These are phyloP conservation scores for Bipolaris zeicola DNA, from an alignment of 2,329 filamentous ascomycete species.

Conservation along the genomic window DNA sequence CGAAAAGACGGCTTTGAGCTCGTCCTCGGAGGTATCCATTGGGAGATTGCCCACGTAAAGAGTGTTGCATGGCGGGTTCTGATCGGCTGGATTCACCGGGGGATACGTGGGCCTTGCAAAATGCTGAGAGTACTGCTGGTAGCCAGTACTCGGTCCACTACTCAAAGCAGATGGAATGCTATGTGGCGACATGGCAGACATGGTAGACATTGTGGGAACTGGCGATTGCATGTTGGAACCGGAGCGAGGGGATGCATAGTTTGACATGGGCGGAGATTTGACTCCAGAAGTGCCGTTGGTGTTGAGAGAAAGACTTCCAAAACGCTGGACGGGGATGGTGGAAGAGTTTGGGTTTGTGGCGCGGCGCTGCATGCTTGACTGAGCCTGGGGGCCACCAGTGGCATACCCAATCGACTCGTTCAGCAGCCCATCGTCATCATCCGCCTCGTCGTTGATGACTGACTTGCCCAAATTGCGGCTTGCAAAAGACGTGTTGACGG, in stretches of 20 bases:
- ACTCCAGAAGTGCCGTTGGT: slow-evolving; percentile 58
- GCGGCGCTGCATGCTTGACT: slow-evolving; percentile 63
- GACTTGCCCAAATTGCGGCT: slow-evolving; percentile 68
- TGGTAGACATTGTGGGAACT: slow-evolving; percentile 48
- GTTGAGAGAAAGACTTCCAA: slow-evolving; percentile 73
- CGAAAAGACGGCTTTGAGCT: slow-evolving; percentile 90
- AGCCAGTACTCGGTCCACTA: slow-evolving; percentile 56
- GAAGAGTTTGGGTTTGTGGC: slow-evolving; percentile 75
- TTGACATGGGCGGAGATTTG: slow-evolving; percentile 61
- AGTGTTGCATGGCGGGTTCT: slow-evolving; percentile 97
- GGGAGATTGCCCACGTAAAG: slow-evolving; percentile 97
- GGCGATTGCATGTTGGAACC: slow-evolving; percentile 58
- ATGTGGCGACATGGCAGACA: slow-evolving; percentile 52
- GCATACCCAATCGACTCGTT: slow-evolving; percentile 75
- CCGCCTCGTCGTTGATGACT: slow-evolving; percentile 71
- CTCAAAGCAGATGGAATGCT: slow-evolving; percentile 65
- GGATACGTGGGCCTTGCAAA: slow-evolving; percentile 73
- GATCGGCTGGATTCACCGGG: slow-evolving; percentile 89
- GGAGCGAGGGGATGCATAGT: slow-evolving; percentile 57
- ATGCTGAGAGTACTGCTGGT: slow-evolving; percentile 61
- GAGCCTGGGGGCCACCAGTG: slow-evolving; percentile 64
- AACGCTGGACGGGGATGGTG: slow-evolving; percentile 70
- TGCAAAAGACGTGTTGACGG: slow-evolving; percentile 71
- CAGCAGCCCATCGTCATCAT: slow-evolving; percentile 75
- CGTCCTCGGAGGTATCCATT: slow-evolving; percentile 90